Evolutionary conservation across 2,329 filamentous ascomycete genomes (phyloP).

Genomic region (Lachnellula hyalina): DNA sequence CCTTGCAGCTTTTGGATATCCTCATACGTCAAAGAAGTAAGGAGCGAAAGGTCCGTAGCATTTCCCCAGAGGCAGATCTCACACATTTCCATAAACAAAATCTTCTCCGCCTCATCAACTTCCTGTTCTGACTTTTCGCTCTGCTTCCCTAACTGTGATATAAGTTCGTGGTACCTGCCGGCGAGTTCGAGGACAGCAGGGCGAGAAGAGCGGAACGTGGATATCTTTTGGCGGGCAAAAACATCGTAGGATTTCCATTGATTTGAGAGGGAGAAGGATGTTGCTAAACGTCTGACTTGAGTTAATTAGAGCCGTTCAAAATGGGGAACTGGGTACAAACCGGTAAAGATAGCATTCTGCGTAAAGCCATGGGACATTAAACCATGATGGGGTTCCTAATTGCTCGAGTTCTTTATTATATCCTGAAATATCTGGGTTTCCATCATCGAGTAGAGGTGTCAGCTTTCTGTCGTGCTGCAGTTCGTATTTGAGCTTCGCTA

Average conservation of each 20-base stretch:
- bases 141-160: conserved; percentile 57
- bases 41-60: conserved; percentile 85
- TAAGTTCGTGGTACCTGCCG: conserved; percentile 68
- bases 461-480: conserved; percentile 81
- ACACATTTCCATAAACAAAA: conserved; percentile 87
- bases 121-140: conserved; percentile 22
- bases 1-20: conserved; percentile 97
- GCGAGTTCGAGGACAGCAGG: conserved; percentile 80
- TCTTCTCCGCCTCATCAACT: conserved; percentile 60
- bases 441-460: conserved; percentile 38
- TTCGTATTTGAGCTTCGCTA: conserved; percentile 88
- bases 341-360: conserved; percentile 92
- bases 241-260: conserved; percentile 90
- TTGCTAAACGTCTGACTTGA: conserved; percentile 65
- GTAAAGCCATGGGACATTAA: conserved; percentile 81
- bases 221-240: conserved; percentile 84
- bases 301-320: conserved; percentile 4
- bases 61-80: conserved; percentile 98
- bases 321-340: conserved; percentile 25
- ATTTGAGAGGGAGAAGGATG: conserved; percentile 67
- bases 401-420: conserved; percentile 85
- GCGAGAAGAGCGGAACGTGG: conserved; percentile 86
- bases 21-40: conserved; percentile 86
- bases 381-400: conserved; percentile 72
- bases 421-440: conserved; percentile 52